phyloP scores from a whole-genome alignment of 2,329 filamentous ascomycete genomes.

The Cadophora malorum region DNA sequence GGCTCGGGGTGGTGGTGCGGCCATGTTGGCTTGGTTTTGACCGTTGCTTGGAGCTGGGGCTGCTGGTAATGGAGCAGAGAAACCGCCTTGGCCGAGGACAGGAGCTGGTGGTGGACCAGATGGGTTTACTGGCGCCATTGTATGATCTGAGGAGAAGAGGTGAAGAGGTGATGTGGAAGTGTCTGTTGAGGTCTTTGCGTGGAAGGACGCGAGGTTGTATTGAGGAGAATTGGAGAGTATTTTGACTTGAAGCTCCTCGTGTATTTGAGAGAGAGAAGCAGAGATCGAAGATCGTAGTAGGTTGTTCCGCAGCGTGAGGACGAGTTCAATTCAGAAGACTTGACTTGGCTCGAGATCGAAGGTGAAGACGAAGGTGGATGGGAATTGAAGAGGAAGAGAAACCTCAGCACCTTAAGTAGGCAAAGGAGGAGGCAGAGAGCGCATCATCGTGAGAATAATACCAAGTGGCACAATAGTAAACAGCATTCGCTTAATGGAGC shows the following conservation, averaged over 20 bases:
- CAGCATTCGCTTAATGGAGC: slow-evolving; percentile 10
- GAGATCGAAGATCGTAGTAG: background rate
- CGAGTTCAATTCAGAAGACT: background rate
- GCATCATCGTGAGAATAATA: slow-evolving; percentile 4
- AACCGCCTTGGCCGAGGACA: slow-evolving; percentile 16
- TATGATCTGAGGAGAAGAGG: background rate
- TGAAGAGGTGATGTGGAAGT: too few species aligned
- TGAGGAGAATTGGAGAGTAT: background rate
- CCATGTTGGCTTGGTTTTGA: background rate
- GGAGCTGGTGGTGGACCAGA: slow-evolving; percentile 17
- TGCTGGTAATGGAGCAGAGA: background rate
- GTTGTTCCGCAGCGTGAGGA: background rate
- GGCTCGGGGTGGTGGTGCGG: background rate
- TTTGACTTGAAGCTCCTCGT: background rate
- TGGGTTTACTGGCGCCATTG: slow-evolving; percentile 17
- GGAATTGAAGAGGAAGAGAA: background rate
- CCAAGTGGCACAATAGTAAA: slow-evolving; percentile 18
- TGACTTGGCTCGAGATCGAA: slow-evolving; percentile 5
- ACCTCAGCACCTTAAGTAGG: background rate
- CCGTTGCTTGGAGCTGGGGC: background rate
- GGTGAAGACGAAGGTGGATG: background rate
- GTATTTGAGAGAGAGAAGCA: background rate
- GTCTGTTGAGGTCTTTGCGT: background rate
- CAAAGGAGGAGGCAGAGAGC: background rate
- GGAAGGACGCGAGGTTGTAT: background rate